phyloP scores from a whole-genome alignment of 352 stramenopile genomes.

The Thraustochytrium striatum region DNA sequence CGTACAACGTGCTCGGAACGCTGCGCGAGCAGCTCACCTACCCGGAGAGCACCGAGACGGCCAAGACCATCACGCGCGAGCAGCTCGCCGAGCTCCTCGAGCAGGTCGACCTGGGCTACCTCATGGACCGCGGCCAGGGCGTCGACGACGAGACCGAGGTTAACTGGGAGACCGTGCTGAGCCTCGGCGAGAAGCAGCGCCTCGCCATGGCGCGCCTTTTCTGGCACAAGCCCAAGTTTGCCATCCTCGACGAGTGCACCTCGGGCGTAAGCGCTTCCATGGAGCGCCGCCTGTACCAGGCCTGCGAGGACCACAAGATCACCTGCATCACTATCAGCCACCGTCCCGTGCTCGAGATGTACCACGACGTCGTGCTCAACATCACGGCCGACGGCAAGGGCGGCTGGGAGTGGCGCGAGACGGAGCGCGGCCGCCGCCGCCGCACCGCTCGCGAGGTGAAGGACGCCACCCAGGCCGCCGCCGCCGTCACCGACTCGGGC shows the following conservation, averaged over 20 bases:
- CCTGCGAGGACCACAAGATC: constrained; percentile 76
- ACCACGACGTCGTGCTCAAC: constrained; percentile 65
- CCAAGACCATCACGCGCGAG: constrained; percentile 62
- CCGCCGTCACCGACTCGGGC: constrained; percentile 14
- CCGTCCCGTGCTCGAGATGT: constrained; percentile 78
- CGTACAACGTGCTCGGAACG: constrained; percentile 75
- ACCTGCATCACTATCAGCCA: constrained; percentile 84
- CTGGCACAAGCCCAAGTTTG: constrained; percentile 81
- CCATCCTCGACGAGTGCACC: constrained; percentile 76
- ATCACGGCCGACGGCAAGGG: constrained; percentile 68
- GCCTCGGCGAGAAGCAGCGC: constrained; percentile 80
- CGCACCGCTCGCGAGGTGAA: not conserved
- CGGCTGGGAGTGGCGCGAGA: constrained; percentile 77
- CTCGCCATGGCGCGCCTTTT: constrained; percentile 79
- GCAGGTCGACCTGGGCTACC: constrained; percentile 71
- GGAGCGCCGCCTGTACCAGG: constrained; percentile 76
- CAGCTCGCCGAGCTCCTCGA: constrained; percentile 68
- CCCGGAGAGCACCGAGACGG: constrained; percentile 68
- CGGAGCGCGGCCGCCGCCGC: not conserved
- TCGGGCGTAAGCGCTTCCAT: constrained; percentile 71
- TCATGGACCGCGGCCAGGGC: constrained; percentile 63
- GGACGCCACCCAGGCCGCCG: not conserved
- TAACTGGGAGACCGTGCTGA: constrained; percentile 78
- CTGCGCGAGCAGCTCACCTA: constrained; percentile 83
- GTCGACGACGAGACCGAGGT: constrained; percentile 66